These are phyloP conservation scores for Gaillardinia entomophila DNA, from an alignment of 805 yeast species.

Conservation along the genomic window DNA sequence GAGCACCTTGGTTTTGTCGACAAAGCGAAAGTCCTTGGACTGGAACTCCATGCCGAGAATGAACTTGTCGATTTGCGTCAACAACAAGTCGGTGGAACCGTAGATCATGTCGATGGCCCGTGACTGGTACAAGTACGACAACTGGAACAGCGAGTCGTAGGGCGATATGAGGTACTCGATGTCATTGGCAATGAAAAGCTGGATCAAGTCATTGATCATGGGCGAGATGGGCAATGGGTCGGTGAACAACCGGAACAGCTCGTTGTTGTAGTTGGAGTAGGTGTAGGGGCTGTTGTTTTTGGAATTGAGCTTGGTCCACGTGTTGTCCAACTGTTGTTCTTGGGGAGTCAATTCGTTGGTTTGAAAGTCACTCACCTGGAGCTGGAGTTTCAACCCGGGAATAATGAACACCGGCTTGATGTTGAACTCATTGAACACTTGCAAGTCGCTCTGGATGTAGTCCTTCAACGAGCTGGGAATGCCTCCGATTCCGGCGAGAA, in stretches of 20 bases:
- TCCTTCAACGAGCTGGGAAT: slow-evolving; percentile 58
- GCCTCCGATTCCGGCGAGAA: slow-evolving; percentile 75
- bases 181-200: slow-evolving; percentile 47
- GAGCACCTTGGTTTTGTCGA: slow-evolving; percentile 55
- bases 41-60: slow-evolving; percentile 67
- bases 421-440: slow-evolving; percentile 50
- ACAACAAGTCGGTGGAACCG: slow-evolving; percentile 77
- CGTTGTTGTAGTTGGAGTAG: slow-evolving; percentile 18
- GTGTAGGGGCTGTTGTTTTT: slow-evolving; percentile 16
- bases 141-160: slow-evolving; percentile 71
- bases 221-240: slow-evolving; percentile 47
- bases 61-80: slow-evolving; percentile 62
- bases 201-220: slow-evolving; percentile 50
- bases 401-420: slow-evolving; percentile 80
- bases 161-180: slow-evolving; percentile 78
- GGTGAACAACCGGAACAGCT: slow-evolving; percentile 48
- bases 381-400: slow-evolving; percentile 53
- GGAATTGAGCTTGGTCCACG: slow-evolving; percentile 33
- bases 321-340: slow-evolving; percentile 33
- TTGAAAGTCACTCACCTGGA: slow-evolving; percentile 25
- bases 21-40: slow-evolving; percentile 57
- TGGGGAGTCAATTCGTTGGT: slow-evolving; percentile 31
- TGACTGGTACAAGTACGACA: slow-evolving; percentile 60
- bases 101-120: slow-evolving; percentile 65
- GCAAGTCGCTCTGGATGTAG: slow-evolving; percentile 57